Conservation (phyloP, 2,329 filamentous ascomycete species). For the Aspergillus thermomutatus region DNA sequence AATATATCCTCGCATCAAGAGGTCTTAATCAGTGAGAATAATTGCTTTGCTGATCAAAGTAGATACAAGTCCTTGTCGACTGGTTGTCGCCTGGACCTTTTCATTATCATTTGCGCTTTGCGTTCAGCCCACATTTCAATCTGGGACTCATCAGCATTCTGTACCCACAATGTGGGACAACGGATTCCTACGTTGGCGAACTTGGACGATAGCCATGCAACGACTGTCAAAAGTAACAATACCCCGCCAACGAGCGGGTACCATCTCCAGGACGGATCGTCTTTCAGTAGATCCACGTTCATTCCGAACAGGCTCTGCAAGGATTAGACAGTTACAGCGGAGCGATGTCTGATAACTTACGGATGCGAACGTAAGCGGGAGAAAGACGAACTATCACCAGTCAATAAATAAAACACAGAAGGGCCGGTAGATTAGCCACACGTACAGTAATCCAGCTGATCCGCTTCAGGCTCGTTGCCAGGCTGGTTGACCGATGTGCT, state of each 20-base stretch:
- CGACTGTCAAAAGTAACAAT: constrained; percentile 5
- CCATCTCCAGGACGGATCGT: constrained; percentile 11
- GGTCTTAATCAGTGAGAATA: neutral
- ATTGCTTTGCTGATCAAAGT: neutral
- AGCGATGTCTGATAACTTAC: neutral
- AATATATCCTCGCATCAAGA: neutral
- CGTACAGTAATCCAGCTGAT: constrained; percentile 16
- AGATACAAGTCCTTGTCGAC: neutral
- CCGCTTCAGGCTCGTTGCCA: constrained; percentile 14
- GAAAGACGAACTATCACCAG: constrained; percentile 10
- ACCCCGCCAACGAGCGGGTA: constrained; percentile 9
- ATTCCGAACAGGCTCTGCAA: constrained; percentile 12
- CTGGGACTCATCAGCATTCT: neutral
- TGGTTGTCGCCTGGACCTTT: neutral
- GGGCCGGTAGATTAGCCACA: neutral
- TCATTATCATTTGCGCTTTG: neutral
- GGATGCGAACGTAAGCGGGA: constrained; percentile 13
- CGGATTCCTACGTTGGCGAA: constrained; percentile 7
- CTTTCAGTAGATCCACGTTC: constrained; percentile 11
- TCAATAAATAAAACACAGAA: neutral
- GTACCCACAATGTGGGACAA: neutral
- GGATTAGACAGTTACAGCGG: neutral
- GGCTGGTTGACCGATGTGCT: constrained; percentile 14
- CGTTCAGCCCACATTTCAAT: neutral
- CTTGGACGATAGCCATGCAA: constrained; percentile 8